These are phyloP conservation scores for Nakaseomyces uthaithaninus DNA, from an alignment of 1,139 yeast species.

Conservation along the genomic window DNA sequence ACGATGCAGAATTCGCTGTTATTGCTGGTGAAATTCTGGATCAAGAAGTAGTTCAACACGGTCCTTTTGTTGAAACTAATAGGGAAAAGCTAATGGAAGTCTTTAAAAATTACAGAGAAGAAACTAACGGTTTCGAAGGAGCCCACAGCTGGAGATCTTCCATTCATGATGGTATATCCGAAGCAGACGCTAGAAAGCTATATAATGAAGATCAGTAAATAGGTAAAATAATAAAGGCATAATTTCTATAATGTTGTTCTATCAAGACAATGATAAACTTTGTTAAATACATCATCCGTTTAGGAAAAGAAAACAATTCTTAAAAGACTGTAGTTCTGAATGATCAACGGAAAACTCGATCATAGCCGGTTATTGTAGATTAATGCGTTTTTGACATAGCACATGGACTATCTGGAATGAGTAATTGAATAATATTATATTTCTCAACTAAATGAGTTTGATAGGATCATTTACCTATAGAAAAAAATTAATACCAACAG, in stretches of 20 bases:
- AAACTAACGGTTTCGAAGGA: conserved; percentile 67
- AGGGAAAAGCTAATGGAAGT: conserved; percentile 58
- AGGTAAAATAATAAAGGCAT: background rate
- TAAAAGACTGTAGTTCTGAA: no score
- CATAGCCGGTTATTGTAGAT: no score
- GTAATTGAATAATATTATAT: no score
- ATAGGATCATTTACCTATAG: no score
- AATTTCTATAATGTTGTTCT: background rate
- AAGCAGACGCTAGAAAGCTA: conserved; percentile 13
- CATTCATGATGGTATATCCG: conserved; percentile 50
- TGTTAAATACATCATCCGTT: no score
- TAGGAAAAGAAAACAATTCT: no score
- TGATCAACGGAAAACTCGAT: no score
- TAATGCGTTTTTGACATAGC: no score
- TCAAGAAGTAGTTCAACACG: conserved; percentile 78
- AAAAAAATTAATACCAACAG: no score
- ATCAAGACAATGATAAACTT: background rate
- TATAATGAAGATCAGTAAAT: conserved; percentile 1
- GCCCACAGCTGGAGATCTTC: conserved; percentile 61
- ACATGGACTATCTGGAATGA: no score
- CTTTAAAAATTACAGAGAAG: conserved; percentile 60
- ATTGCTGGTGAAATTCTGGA: conserved; percentile 72
- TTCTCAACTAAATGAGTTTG: no score
- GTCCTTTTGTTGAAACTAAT: conserved; percentile 57
- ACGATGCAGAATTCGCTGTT: conserved; percentile 44